Evolutionary conservation across 345 rosid genomes (phyloP).

Genomic region (Eucalyptus marginata): DNA sequence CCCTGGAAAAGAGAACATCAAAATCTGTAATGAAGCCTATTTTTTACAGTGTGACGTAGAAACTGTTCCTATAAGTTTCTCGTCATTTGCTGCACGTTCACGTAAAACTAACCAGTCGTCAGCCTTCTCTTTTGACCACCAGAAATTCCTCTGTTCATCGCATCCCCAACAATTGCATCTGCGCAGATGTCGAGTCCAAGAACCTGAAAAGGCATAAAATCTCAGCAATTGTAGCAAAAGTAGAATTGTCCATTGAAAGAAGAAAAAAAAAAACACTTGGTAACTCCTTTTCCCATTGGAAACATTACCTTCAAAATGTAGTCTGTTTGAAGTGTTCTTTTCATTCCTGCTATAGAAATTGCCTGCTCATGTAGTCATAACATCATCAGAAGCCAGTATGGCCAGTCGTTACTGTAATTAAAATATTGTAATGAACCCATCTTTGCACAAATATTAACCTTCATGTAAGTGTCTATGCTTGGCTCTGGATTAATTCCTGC

Average conservation of each 20-base stretch:
- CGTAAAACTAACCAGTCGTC: constrained; percentile 19
- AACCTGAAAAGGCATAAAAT: constrained; percentile 15
- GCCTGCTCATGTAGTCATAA: constrained; percentile 13
- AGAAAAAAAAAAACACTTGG: not conserved
- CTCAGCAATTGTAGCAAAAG: too few species aligned
- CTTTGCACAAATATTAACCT: constrained; percentile 7
- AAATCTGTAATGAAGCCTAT: not conserved
- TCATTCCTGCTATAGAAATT: constrained; percentile 26
- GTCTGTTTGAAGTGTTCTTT: constrained; percentile 35
- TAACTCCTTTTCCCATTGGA: not conserved
- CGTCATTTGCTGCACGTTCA: not conserved
- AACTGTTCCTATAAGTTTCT: too few species aligned
- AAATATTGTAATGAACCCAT: not conserved
- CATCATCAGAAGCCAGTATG: not conserved
- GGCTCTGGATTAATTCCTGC: constrained; percentile 37
- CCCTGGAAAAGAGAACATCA: constrained; percentile 7
- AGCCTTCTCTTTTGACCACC: constrained; percentile 43
- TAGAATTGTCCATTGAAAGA: not conserved
- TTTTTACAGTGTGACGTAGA: not conserved
- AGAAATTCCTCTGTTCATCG: constrained; percentile 55
- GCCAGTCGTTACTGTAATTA: not conserved
- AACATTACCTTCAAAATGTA: constrained; percentile 35
- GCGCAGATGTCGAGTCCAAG: constrained; percentile 63
- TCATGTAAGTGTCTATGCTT: constrained; percentile 40
- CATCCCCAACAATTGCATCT: constrained; percentile 58